Percentiles rank a stretch among this genome's conserved stretches.
Conservation (phyloP, 2,329 filamentous ascomycete species). For the Corinectria fuckeliana region DNA sequence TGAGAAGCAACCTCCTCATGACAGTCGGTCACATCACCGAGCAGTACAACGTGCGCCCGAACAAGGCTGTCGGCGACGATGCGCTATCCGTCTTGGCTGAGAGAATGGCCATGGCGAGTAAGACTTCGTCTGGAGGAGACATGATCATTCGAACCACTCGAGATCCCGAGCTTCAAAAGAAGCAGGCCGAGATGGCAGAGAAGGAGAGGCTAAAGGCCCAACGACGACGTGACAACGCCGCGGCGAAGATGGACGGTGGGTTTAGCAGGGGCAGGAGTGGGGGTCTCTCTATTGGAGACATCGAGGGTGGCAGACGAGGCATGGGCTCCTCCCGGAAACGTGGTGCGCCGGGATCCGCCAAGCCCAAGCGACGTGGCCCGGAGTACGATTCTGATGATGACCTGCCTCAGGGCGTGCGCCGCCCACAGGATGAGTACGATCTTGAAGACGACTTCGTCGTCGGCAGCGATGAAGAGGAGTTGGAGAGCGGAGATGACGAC, state of each 20-base stretch:
- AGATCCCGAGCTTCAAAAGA: conserved; percentile 78
- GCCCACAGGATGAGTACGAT: conserved; percentile 76
- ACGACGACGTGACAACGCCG: conserved; percentile 71
- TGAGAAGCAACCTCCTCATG: conserved; percentile 71
- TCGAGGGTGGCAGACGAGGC: conserved; percentile 67
- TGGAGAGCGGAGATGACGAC: conserved; percentile 67
- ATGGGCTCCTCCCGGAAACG: conserved; percentile 59
- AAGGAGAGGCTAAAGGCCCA: conserved; percentile 74
- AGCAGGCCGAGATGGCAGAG: conserved; percentile 75
- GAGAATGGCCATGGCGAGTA: conserved; percentile 69
- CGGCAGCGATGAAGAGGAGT: conserved; percentile 74
- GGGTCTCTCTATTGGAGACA: conserved; percentile 70
- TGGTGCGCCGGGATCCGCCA: conserved; percentile 55
- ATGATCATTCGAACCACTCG: conserved; percentile 74
- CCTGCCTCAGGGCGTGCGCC: conserved; percentile 63
- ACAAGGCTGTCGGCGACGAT: conserved; percentile 72
- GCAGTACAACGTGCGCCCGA: conserved; percentile 72
- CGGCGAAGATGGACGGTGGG: conserved; percentile 67
- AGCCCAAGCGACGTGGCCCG: conserved; percentile 60
- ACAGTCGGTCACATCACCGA: conserved; percentile 79
- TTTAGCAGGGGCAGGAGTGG: conserved; percentile 57
- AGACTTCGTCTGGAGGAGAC: conserved; percentile 61
- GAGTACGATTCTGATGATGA: conserved; percentile 84
- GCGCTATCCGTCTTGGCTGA: conserved; percentile 73
- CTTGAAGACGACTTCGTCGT: conserved; percentile 82